Percentiles rank a stretch among this genome's conserved stretches.
phyloP scores from a whole-genome alignment of 1,139 yeast species.

The Pichia sp. region DNA sequence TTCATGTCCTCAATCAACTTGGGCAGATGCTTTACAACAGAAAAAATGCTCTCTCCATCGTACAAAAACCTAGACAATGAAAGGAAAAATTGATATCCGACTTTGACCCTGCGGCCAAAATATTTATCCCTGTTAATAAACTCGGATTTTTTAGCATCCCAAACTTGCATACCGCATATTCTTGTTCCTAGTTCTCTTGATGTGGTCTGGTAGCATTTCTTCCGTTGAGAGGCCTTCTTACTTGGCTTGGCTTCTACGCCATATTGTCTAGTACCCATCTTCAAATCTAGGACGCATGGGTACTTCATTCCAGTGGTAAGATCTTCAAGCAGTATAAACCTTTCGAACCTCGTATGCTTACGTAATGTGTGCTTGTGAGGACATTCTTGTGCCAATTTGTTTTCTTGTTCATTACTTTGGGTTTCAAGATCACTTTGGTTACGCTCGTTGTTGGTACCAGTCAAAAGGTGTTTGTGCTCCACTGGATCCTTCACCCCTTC shows the following conservation, averaged over 20 bases:
- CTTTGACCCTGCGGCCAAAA: constrained; percentile 73
- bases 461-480: not conserved
- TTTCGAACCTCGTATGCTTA: constrained; percentile 52
- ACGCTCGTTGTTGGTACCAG: too few relatives aligned
- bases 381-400: not conserved
- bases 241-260: constrained; percentile 82
- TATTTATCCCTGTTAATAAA: constrained; percentile 81
- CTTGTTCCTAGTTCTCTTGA: constrained; percentile 82
- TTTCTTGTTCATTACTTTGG: not conserved
- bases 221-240: constrained; percentile 75
- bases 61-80: constrained; percentile 73
- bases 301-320: constrained; percentile 72
- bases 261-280: constrained; percentile 98
- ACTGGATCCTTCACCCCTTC: constrained; percentile 9
- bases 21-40: constrained; percentile 69
- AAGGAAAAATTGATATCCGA: constrained; percentile 74
- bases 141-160: constrained; percentile 47
- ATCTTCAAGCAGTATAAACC: constrained; percentile 88
- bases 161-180: constrained; percentile 91
- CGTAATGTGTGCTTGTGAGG: constrained; percentile 10
- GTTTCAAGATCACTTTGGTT: too few relatives aligned
- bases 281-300: constrained; percentile 91
- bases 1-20: constrained; percentile 54
- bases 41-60: constrained; percentile 57
- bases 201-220: constrained; percentile 78